Percentiles rank a stretch among this genome's conserved stretches.
Evolutionary conservation across 2,329 filamentous ascomycete species (phyloP).

Genomic region (Claviceps lovelessii): DNA sequence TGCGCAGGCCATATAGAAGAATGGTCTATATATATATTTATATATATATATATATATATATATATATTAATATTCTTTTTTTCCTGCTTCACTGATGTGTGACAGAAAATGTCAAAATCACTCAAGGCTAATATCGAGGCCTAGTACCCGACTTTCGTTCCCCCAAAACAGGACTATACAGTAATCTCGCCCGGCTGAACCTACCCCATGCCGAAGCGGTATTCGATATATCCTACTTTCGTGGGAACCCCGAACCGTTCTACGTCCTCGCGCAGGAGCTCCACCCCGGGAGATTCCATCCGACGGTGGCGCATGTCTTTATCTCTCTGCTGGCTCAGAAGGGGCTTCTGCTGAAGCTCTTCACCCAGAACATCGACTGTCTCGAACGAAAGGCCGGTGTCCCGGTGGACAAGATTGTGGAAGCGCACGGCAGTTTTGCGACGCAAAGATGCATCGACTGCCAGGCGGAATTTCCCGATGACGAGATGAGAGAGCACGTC

Average conservation of each 20-base stretch:
- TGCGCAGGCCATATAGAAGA: too few species aligned
- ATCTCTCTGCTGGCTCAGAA: constrained; percentile 70
- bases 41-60: too few species aligned
- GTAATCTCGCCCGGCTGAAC: constrained; percentile 74
- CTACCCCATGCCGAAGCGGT: constrained; percentile 84
- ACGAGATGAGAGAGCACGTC: constrained; percentile 59
- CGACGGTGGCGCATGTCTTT: constrained; percentile 83
- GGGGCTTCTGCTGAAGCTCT: constrained; percentile 66
- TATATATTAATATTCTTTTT: too few species aligned
- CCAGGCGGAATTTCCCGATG: constrained; percentile 53
- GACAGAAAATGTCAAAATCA: too few species aligned
- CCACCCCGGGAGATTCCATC: constrained; percentile 77
- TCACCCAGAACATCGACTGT: constrained; percentile 97
- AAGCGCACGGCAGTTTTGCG: constrained; percentile 92
- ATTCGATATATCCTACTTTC: constrained; percentile 86
- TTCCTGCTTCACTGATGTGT: too few species aligned
- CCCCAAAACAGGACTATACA: constrained; percentile 83
- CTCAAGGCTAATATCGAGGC: background rate
- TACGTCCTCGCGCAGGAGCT: constrained; percentile 85
- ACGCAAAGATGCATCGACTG: constrained; percentile 86
- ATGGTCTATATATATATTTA: too few species aligned
- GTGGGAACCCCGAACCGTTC: constrained; percentile 71
- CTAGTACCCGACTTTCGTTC: constrained; percentile 87
- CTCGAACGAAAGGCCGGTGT: constrained; percentile 80
- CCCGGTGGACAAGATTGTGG: constrained; percentile 65